Base-by-base conservation (phyloP, 306 rosid species). In the Gastrolobium villosum region DNA sequence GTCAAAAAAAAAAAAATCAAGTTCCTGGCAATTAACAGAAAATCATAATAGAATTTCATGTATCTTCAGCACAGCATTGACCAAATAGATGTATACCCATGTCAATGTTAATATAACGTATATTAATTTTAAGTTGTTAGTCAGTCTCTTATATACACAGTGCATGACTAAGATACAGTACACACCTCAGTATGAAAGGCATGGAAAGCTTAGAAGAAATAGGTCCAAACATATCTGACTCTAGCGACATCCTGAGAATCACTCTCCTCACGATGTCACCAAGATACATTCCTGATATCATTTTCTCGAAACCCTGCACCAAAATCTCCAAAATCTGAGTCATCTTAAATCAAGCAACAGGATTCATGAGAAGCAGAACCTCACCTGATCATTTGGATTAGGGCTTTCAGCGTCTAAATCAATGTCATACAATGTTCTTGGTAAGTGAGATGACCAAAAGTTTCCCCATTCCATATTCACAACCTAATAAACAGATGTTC, bases 381-480 rank as follows among this genome's bases (percentile, higher is more conserved):
- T 59, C 41, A 93, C 97, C 87, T 93, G 96, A 49, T 93, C 94
- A 61, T 83, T 90, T n/a, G 91, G 96, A 84, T 89, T 90, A 40
- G 92, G 96, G 87, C 97, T 93, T 57, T 86, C 91, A 0, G 85
- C 87, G 79, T 89, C 96, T 84, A 93, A 81, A 62, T 89, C 92
- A 28, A 83, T 80, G 75, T 93, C 97, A 66, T 89, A 90, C 13
- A 79, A 46, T 41, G 96, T 87, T 85, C 94, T 93, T 30, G 97
- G 97, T 74, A 90, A 83, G 80, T 93, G 96, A 67, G 96, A 81
- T 28, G 97, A 83, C 96, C 94, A 93, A 79, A 93, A 93, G 57
- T 83, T 90, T 72, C 96, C 97, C 97, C 97, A 93, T 85, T 93
- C 97, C 94, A 86, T 93, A 82, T 93, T 90, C 82, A 90, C 84